A percentile compares a stretch with the other conserved stretches of the same genome.
Conservation (phyloP, 306 rosid genomes). For the Vachellia pachyceras region DNA sequence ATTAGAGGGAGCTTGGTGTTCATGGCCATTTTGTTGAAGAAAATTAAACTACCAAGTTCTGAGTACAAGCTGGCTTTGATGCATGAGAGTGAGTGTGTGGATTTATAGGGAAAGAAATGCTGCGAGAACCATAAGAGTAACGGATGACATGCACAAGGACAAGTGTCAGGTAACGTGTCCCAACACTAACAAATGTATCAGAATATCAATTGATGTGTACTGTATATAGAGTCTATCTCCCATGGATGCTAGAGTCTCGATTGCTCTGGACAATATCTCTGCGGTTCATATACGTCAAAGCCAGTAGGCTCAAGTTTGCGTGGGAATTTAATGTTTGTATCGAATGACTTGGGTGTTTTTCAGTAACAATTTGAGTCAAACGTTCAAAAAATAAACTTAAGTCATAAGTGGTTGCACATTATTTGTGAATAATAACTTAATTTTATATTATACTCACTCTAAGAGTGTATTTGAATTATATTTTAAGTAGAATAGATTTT, state of each 20-base stretch:
- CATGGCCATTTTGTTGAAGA: background rate
- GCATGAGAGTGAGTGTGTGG: background rate
- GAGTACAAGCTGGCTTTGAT: background rate
- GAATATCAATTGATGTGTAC: background rate
- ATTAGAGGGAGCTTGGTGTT: background rate
- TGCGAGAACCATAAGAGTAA: background rate
- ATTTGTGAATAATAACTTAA: no score
- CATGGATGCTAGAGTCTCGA: background rate
- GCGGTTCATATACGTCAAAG: no score
- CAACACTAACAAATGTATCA: background rate
- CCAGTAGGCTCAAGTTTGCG: background rate
- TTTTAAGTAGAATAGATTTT: no score
- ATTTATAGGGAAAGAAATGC: background rate
- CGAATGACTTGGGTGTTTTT: background rate
- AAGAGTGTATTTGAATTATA: no score
- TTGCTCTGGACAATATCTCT: no score
- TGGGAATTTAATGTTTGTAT: background rate
- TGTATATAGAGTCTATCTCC: background rate
- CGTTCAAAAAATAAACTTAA: no score
- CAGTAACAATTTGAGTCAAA: no score
- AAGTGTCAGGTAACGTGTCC: background rate
- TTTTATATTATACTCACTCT: no score
- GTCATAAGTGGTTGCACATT: no score
- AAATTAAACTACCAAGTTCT: background rate
- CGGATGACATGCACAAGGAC: slow-evolving; percentile 4